Base-by-base conservation (phyloP, 2,329 filamentous ascomycete genomes). In the Aspergillus caelatus region DNA sequence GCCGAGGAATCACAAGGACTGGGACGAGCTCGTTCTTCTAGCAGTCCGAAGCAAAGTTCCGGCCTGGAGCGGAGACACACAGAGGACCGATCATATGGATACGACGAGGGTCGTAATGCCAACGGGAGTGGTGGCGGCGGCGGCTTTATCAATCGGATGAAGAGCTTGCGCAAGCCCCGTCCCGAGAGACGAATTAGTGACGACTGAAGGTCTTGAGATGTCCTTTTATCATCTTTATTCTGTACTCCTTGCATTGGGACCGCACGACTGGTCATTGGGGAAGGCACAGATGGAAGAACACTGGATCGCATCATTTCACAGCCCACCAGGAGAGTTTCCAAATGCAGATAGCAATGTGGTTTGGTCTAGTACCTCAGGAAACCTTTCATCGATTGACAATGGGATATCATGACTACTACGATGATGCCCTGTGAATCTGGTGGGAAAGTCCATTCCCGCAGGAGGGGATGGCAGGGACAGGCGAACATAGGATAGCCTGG, bases 81-180 rank as follows among this genome's bases (percentile, higher is more conserved):
- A 5, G 81, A 84, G 19, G 90, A 91, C 65, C 72, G 75, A 57
- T 61, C 68, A 32, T 68, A 68, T 58, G 67, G 70, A 62, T 68
- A 67, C 61, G 76, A 76, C 67, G 78, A 77, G 61, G 81, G 82
- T 23, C 75, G 62, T 82, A 80, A 45, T 78, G 77, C 67, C 74
- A 76, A 69, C 75, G 79, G 69, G 81, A 83, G 74, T 55, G 79
- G 69, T 81, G 83, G 73, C 55, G 83, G 74, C 55, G 85, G 86
- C 54, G 90, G 91, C 2, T 89, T 96, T 66, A 76, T 96, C 65
- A 91, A 87, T 58, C 87, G 92, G 60, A 92, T 95, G 81, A 93
- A 92, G 85, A 93, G 90, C 78, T 80, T 95, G 78, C 94, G 89
- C 67, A 83, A 87, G 70, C 72, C 75, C 4, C 75, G 78, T 41